Evolutionary conservation across 345 rosid species (phyloP).

Genomic region (Citrus cavaleriei): DNA sequence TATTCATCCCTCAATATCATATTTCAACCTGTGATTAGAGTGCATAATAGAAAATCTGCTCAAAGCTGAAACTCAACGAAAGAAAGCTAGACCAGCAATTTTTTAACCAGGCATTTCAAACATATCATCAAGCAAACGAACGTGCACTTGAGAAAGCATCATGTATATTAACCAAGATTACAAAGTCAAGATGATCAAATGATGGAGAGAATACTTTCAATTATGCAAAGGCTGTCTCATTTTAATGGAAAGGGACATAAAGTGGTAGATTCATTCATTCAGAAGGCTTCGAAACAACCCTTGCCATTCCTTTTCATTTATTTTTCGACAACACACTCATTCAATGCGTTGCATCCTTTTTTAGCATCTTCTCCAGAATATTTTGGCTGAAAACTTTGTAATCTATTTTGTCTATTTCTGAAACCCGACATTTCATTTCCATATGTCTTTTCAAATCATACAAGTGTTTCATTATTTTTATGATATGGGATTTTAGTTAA

Average conservation of each 20-base stretch:
- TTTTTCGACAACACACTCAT: neutral
- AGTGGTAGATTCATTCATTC: too few species aligned
- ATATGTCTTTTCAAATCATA: too few species aligned
- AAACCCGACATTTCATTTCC: too few species aligned
- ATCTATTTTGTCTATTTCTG: too few species aligned
- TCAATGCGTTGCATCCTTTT: neutral
- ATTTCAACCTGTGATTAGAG: too few species aligned
- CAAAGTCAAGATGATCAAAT: neutral
- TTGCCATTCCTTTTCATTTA: slow-evolving; percentile 14
- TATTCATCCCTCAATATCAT: too few species aligned
- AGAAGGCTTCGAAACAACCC: slow-evolving; percentile 1
- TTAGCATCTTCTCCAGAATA: neutral
- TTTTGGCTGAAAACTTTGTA: neutral
- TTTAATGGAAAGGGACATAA: neutral
- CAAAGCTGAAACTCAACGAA: too few species aligned
- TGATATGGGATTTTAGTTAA: too few species aligned
- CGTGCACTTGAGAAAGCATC: neutral
- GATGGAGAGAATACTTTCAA: neutral
- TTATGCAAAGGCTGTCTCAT: neutral
- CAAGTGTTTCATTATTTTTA: too few species aligned
- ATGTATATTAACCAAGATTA: neutral
- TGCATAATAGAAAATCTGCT: too few species aligned
- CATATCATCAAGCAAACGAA: neutral
- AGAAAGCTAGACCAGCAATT: too few species aligned
- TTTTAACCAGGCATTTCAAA: too few species aligned